These are phyloP conservation scores for Beauveria sp. DNA, from an alignment of 2,329 filamentous ascomycete species.

Conservation along the genomic window DNA sequence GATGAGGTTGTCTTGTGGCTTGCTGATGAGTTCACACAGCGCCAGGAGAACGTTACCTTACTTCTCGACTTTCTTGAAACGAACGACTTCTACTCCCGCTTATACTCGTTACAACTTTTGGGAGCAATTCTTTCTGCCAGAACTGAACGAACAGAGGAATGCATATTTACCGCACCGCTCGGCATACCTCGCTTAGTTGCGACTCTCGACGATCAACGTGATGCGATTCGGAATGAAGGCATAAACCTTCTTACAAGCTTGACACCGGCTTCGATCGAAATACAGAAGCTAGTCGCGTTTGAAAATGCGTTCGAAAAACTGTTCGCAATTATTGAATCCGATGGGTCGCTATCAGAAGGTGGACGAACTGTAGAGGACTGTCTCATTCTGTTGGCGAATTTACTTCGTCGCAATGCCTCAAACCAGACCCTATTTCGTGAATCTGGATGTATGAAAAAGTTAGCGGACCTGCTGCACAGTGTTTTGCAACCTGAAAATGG, in stretches of 20 bases:
- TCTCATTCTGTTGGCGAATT: constrained; percentile 80
- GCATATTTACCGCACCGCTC: constrained; percentile 79
- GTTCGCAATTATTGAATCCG: constrained; percentile 72
- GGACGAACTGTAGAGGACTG: constrained; percentile 89
- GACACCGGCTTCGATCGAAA: constrained; percentile 76
- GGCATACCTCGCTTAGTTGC: constrained; percentile 82
- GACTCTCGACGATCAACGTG: constrained; percentile 74
- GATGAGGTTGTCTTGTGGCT: constrained; percentile 95
- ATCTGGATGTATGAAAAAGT: constrained; percentile 68
- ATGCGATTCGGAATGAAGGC: constrained; percentile 82
- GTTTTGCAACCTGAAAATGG: constrained; percentile 46
- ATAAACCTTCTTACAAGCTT: constrained; percentile 81
- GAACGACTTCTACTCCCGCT: constrained; percentile 78
- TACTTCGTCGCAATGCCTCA: constrained; percentile 76
- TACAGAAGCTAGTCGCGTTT: constrained; percentile 93
- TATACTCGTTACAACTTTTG: constrained; percentile 86
- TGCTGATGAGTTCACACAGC: constrained; percentile 95
- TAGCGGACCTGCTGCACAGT: constrained; percentile 61
- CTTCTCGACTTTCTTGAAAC: constrained; percentile 85
- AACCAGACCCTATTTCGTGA: constrained; percentile 95
- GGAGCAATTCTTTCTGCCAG: constrained; percentile 77
- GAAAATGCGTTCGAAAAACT: constrained; percentile 87
- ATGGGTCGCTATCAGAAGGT: constrained; percentile 76
- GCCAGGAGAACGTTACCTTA: constrained; percentile 91
- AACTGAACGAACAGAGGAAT: constrained; percentile 89